These are phyloP conservation scores for Neocucurbitaria cava DNA, from an alignment of 2,329 filamentous ascomycete genomes.

Conservation along the genomic window DNA sequence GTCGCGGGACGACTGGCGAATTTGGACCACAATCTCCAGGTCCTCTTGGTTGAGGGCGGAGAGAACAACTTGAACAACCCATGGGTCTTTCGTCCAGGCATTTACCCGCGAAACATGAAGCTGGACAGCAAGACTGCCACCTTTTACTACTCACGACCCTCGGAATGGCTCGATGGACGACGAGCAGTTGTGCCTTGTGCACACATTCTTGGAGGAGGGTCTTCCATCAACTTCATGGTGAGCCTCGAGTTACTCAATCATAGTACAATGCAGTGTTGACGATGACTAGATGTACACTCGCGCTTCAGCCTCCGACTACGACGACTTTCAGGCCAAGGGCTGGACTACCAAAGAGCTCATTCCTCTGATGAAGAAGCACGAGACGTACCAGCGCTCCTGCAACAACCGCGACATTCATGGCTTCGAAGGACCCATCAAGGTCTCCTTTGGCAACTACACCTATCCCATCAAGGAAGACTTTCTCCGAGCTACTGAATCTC, in stretches of 20 bases:
- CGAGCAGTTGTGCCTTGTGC: conserved; percentile 78
- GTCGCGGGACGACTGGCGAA: conserved; percentile 70
- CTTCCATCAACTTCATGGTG: conserved; percentile 80
- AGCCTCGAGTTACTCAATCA: neutral
- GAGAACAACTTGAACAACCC: conserved; percentile 80
- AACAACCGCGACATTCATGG: conserved; percentile 72
- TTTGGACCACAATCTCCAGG: conserved; percentile 74
- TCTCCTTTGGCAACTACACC: conserved; percentile 79
- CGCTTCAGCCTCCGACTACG: conserved; percentile 75
- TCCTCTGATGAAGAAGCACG: conserved; percentile 80
- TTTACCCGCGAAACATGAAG: conserved; percentile 82
- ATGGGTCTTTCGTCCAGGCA: conserved; percentile 76
- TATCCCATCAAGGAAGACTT: conserved; percentile 86
- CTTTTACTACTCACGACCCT: conserved; percentile 80
- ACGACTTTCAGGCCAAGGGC: conserved; percentile 81
- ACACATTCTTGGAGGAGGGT: conserved; percentile 74
- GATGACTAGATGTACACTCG: conserved; percentile 73
- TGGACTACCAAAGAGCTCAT: conserved; percentile 79
- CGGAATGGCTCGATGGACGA: conserved; percentile 73
- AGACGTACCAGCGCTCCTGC: conserved; percentile 71
- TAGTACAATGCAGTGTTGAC: neutral
- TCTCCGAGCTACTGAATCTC: conserved; percentile 73
- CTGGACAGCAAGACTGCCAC: conserved; percentile 81
- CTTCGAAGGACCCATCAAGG: conserved; percentile 81
- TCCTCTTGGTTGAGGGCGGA: conserved; percentile 73